These are phyloP conservation scores for Dendrobium chrysotoxum DNA, from an alignment of 106 monocot species.

Conservation along the genomic window DNA sequence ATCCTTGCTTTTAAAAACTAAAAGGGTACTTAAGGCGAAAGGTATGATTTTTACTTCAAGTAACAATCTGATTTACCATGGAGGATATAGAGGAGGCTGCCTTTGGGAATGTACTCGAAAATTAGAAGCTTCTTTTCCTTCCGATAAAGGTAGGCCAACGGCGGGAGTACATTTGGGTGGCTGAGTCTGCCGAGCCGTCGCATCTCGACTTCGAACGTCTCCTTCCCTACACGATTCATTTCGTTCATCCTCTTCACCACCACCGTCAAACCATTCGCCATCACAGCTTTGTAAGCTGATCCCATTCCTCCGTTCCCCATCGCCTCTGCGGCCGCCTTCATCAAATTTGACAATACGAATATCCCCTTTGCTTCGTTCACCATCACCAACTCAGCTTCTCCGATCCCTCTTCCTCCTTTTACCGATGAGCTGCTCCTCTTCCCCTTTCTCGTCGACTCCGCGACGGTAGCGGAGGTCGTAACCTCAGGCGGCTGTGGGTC, in stretches of 20 bases:
- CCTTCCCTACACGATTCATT: constrained; percentile 48
- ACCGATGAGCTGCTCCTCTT: neutral
- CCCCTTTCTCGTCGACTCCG: neutral
- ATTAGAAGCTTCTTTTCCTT: constrained; percentile 76
- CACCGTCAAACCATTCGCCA: constrained; percentile 31
- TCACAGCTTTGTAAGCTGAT: constrained; percentile 56
- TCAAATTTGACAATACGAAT: constrained; percentile 57
- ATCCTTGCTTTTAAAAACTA: neutral
- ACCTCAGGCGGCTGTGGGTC: no score
- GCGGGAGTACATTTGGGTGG: constrained; percentile 70
- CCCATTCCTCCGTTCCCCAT: constrained; percentile 61
- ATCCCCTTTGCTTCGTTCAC: constrained; percentile 42
- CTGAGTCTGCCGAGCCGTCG: constrained; percentile 41
- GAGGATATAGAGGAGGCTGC: constrained; percentile 67
- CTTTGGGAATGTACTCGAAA: constrained; percentile 60
- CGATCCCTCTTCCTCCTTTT: neutral
- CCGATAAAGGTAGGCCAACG: constrained; percentile 62
- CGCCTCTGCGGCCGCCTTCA: constrained; percentile 93
- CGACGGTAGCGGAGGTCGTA: neutral
- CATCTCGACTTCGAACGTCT: constrained; percentile 67
- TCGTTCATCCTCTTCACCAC: constrained; percentile 73
- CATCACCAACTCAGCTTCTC: constrained; percentile 37
- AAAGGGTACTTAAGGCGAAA: neutral
- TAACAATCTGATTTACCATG: constrained; percentile 30
- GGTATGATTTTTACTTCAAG: no score